A percentile compares a stretch with the other conserved stretches of the same genome.
phyloP scores from a whole-genome alignment of 2,329 filamentous ascomycete genomes.

The Xenoacremonium recifei region DNA sequence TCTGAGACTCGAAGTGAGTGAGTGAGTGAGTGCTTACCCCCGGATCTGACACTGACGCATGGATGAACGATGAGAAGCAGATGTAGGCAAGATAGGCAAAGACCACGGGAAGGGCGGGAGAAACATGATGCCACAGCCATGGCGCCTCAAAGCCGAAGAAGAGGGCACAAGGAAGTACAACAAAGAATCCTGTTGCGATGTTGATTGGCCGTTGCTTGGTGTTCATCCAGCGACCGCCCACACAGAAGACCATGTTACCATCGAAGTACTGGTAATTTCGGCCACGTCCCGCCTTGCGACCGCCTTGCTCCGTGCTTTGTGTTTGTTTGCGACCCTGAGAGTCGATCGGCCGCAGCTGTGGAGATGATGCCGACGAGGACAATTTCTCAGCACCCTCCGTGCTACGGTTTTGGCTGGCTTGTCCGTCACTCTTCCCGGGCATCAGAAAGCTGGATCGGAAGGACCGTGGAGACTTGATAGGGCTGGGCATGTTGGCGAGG shows the following conservation, averaged over 20 bases:
- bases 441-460: constrained; percentile 75
- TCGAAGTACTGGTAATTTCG: constrained; percentile 91
- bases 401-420: constrained; percentile 51
- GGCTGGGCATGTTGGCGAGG: constrained; percentile 52
- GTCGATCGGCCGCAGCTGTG: constrained; percentile 56
- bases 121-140: constrained; percentile 83
- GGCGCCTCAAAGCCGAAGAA: constrained; percentile 86
- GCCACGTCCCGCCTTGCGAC: constrained; percentile 36
- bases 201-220: constrained; percentile 86
- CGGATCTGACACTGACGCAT: constrained; percentile 89
- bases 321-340: constrained; percentile 20
- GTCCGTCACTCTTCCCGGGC: constrained; percentile 52
- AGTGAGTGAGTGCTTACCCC: constrained; percentile 62
- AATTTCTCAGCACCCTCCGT: constrained; percentile 75
- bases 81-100: constrained; percentile 92
- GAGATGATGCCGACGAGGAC: constrained; percentile 77
- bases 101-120: constrained; percentile 81
- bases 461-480: constrained; percentile 70
- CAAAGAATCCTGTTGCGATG: constrained; percentile 75
- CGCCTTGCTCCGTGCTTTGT: constrained; percentile 19
- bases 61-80: constrained; percentile 88
- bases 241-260: constrained; percentile 88
- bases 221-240: constrained; percentile 84
- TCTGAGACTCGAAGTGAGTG: background rate
- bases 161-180: constrained; percentile 74